phyloP scores from a whole-genome alignment of 2,329 filamentous ascomycete species.

The Beauveria bassiana region DNA sequence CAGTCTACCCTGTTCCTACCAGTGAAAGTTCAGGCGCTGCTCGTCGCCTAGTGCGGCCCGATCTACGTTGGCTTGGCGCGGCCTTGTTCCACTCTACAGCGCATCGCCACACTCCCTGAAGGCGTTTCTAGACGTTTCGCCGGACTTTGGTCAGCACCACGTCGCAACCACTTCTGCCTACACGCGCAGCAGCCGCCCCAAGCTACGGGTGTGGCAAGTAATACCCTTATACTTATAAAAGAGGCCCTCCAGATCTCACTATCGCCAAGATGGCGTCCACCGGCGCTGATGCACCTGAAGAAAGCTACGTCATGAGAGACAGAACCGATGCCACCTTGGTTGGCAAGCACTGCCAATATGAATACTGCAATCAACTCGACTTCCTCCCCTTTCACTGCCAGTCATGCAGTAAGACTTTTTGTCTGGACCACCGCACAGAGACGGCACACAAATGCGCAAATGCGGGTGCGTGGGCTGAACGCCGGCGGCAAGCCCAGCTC shows the following conservation, averaged over 20 bases:
- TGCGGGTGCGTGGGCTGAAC: conserved; percentile 54
- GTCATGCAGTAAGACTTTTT: conserved; percentile 77
- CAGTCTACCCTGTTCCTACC: too few species aligned
- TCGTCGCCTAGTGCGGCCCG: not conserved
- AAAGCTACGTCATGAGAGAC: conserved; percentile 66
- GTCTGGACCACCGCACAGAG: conserved; percentile 89
- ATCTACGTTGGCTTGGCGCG: not conserved
- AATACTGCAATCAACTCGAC: conserved; percentile 90
- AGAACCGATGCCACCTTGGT: conserved; percentile 71
- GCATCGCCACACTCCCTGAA: conserved; percentile 1
- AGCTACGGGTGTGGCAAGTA: not conserved
- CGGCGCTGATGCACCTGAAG: conserved; percentile 31
- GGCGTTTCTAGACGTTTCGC: conserved; percentile 13
- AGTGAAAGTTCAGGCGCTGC: not conserved
- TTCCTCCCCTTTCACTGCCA: conserved; percentile 94
- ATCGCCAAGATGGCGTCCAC: conserved; percentile 44
- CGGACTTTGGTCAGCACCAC: conserved; percentile 8
- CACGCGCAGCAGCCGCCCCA: not conserved
- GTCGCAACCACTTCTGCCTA: conserved; percentile 8
- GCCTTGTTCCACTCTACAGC: conserved; percentile 6
- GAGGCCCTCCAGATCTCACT: not conserved
- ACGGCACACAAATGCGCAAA: conserved; percentile 63
- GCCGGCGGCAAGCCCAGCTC: conserved; percentile 46
- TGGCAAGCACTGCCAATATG: conserved; percentile 82
- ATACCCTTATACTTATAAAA: not conserved